phyloP scores from a whole-genome alignment of 2,329 filamentous ascomycete genomes.

The Esteya vermicola region DNA sequence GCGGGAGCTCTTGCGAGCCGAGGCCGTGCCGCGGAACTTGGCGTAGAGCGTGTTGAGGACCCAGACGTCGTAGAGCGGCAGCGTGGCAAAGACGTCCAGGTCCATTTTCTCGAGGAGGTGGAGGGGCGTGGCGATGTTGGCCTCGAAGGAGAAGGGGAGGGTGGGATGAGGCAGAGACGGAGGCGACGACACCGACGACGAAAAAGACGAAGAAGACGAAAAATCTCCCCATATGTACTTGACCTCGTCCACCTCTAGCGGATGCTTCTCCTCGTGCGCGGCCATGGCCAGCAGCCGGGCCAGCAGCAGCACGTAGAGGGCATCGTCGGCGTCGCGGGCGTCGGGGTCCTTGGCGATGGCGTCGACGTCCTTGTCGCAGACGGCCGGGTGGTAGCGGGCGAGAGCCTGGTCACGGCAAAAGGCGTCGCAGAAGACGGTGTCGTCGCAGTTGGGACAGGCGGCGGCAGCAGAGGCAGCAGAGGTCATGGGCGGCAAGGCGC shows the following conservation, averaged over 20 bases:
- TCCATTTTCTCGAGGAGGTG: constrained; percentile 78
- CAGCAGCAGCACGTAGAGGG: constrained; percentile 49
- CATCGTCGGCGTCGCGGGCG: constrained; percentile 42
- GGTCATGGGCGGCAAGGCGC: constrained; percentile 48
- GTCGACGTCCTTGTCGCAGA: constrained; percentile 54
- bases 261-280: constrained; percentile 43
- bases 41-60: constrained; percentile 83
- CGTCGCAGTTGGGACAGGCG: constrained; percentile 48
- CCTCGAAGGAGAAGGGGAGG: constrained; percentile 63
- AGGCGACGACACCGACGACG: constrained; percentile 19
- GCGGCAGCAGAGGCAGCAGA: constrained; percentile 31
- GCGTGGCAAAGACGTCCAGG: constrained; percentile 53
- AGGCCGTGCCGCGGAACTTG: constrained; percentile 88
- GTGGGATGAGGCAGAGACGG: constrained; percentile 39
- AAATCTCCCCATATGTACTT: constrained; percentile 61
- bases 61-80: constrained; percentile 56
- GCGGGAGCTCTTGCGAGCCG: constrained; percentile 60
- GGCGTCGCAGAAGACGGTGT: constrained; percentile 52
- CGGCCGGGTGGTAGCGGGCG: constrained; percentile 46
- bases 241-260: constrained; percentile 48
- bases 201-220: constrained; percentile 38
- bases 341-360: constrained; percentile 50
- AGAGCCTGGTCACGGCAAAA: constrained; percentile 44
- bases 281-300: constrained; percentile 50
- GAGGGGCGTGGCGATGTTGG: constrained; percentile 60